Evolutionary conservation across 169 alveolate species (phyloP).

Genomic region (Pseudocohnilembus persalinus): DNA sequence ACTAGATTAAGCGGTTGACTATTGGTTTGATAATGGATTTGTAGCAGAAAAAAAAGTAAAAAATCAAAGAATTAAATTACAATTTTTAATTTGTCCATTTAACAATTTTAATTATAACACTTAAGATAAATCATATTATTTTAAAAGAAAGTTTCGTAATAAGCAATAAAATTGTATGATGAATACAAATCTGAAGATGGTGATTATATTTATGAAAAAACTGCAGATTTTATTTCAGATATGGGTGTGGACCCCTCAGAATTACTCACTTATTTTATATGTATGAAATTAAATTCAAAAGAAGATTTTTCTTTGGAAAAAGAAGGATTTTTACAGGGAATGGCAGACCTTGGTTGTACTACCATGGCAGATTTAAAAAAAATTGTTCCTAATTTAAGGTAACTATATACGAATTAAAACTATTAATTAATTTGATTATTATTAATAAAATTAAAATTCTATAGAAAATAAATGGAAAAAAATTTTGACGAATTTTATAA

Average conservation of each 20-base stretch:
- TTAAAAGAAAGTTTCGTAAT: neutral
- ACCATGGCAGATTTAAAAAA: neutral
- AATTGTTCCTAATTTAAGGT: neutral
- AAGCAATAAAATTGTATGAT: neutral
- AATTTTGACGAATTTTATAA: neutral
- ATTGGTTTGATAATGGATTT: neutral
- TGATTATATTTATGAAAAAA: neutral
- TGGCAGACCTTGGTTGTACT: neutral
- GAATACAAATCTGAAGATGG: neutral
- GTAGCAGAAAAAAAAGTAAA: neutral
- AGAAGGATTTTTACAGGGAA: neutral
- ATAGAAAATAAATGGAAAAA: neutral
- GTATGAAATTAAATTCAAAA: neutral
- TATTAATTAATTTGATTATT: no score
- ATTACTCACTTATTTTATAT: no score
- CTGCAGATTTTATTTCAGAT: neutral
- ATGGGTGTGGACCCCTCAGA: neutral
- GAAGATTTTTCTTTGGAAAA: neutral
- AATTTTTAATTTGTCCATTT: neutral
- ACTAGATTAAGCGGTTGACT: neutral
- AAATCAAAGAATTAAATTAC: neutral
- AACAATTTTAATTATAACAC: no score
- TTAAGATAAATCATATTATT: no score
- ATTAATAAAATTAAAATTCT: no score
- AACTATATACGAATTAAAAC: no score